Base-by-base conservation (phyloP, 2,329 filamentous ascomycete species). In the Apiospora aurea region DNA sequence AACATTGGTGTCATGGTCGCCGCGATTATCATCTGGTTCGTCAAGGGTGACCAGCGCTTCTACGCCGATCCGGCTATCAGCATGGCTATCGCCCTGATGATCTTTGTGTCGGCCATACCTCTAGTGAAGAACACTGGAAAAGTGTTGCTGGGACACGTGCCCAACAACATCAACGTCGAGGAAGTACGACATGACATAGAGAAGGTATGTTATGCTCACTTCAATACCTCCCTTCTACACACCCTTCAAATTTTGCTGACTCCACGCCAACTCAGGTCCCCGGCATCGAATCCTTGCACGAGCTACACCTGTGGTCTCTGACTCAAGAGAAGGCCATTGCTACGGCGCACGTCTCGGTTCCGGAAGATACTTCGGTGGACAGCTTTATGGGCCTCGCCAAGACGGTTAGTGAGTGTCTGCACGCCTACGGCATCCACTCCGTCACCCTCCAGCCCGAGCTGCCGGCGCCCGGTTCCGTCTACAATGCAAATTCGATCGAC, bases 1-100 rank as follows among this genome's bases (percentile, higher is more conserved):
- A 95, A 95, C 75, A 80, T 94, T 13, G 92, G 92, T 13, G 92
- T 95, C 72, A 94, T 94, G 68, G 83, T 91, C 46, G 88, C 92
- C 0, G 92, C 91, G 0, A 76, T 91, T 2, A 84, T 94, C 43
- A 92, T 95, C 79, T 94, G 92, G 92, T 84, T 90, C 71, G 84
- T 87, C 0, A 79, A 86, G 43, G 89, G 87, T 38, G 83, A 87
- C 0, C 84, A 80, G 5, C 85, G 91, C 47, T 93, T 88, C 82
- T 95, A 94, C 75, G 92, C 91, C 7, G 93, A 95, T 77, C 93
- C 93, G 0, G 91, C 86, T 3, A 87, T 91, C 47, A 90, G 91
- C 72, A 85, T 93, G 79, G 90, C 87, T 69, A 95, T 95, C 76
- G 87, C 91, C 2, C 73, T 94, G 21, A 91, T 94, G 87, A 94